Conservation (phyloP, 768 basidiomycete species). For the Dictyophora rubrovolvata region DNA sequence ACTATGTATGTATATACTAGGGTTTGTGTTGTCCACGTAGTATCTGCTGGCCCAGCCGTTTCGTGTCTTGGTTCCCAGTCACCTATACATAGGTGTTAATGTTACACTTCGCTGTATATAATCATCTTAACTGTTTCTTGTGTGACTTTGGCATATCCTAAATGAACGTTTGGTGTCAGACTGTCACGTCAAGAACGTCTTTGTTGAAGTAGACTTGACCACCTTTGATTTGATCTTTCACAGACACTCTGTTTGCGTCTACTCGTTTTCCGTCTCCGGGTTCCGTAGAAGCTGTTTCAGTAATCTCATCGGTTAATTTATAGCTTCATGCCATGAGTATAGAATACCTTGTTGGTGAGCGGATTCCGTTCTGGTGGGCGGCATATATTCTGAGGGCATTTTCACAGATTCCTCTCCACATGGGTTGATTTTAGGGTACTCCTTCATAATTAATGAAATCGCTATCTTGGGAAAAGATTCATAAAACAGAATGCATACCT, state of each 20-base stretch:
- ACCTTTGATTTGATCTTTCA: constrained; percentile 5
- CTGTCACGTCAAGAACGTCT: not conserved
- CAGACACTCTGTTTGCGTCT: not conserved
- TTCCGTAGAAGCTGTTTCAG: not conserved
- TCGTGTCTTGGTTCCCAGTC: not conserved
- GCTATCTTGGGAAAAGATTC: not conserved
- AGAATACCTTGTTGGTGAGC: not conserved
- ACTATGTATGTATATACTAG: too few relatives aligned
- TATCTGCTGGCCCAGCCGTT: not conserved
- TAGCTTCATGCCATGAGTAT: not conserved
- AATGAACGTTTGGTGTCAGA: not conserved
- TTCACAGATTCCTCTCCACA: not conserved
- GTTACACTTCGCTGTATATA: not conserved
- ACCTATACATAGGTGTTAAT: not conserved
- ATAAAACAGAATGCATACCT: not conserved
- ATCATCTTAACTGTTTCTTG: not conserved
- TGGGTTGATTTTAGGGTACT: not conserved
- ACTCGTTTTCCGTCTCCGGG: not conserved
- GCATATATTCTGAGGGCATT: not conserved
- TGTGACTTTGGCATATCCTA: constrained; percentile 4
- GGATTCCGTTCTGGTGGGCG: not conserved
- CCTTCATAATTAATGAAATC: not conserved
- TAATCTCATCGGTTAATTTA: not conserved
- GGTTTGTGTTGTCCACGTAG: not conserved
- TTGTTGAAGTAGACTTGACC: not conserved